Conservation (phyloP, 2,329 filamentous ascomycete genomes). For the Apiospora malaysiana region DNA sequence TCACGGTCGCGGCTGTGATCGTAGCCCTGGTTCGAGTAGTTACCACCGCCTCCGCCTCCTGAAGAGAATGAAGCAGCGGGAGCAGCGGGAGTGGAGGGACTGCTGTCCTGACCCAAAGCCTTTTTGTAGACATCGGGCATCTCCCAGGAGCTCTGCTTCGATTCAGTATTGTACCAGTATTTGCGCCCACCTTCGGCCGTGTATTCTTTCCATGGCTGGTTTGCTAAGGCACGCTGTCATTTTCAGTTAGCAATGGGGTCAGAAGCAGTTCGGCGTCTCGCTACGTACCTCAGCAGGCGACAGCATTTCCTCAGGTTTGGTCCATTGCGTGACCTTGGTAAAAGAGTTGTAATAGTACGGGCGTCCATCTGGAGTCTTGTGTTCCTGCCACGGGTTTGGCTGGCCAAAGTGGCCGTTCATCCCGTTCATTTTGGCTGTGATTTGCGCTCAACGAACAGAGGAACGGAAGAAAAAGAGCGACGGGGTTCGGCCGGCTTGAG, state of each 20-base stretch:
- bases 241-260: conserved; percentile 29
- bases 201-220: conserved; percentile 93
- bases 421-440: conserved; percentile 59
- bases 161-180: conserved; percentile 95
- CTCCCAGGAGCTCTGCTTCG: conserved; percentile 92
- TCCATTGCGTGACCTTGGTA: conserved; percentile 92
- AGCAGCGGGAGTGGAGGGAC: conserved; percentile 50
- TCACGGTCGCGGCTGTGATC: conserved; percentile 28
- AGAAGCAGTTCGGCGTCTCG: conserved; percentile 25
- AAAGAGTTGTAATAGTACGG: conserved; percentile 89
- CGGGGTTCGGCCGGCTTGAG: too few relatives aligned
- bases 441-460: not conserved
- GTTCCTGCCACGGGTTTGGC: conserved; percentile 76
- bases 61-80: conserved; percentile 54
- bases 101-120: conserved; percentile 66
- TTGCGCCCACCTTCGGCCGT: conserved; percentile 84
- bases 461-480: not conserved
- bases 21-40: conserved; percentile 34
- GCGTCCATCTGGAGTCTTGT: conserved; percentile 80
- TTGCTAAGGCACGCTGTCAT: conserved; percentile 74
- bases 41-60: conserved; percentile 47
- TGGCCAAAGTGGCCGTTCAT: conserved; percentile 54
- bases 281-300: conserved; percentile 73
- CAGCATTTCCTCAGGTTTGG: conserved; percentile 91
- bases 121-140: conserved; percentile 85